Percentiles rank a stretch among this genome's conserved stretches.
phyloP scores from a whole-genome alignment of 2,329 filamentous ascomycete genomes.

The Penicillium frequentans region DNA sequence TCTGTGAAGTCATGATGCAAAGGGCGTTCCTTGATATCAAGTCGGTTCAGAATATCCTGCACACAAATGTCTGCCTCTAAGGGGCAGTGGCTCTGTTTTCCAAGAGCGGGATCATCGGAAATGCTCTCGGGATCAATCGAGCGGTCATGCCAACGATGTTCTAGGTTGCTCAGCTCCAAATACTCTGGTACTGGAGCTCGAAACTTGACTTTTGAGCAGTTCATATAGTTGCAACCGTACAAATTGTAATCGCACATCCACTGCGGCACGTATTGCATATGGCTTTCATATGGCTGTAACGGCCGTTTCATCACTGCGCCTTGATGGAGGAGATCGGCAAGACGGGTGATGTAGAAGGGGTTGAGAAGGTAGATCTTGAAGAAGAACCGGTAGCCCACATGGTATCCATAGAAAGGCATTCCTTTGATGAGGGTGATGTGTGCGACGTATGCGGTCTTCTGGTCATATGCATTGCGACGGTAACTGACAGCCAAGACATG shows the following conservation, averaged over 20 bases:
- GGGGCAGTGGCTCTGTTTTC: slow-evolving; percentile 80
- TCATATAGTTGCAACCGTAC: slow-evolving; percentile 87
- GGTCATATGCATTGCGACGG: slow-evolving; percentile 70
- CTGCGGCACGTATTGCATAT: slow-evolving; percentile 87
- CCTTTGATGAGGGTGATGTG: slow-evolving; percentile 91
- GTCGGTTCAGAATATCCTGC: slow-evolving; percentile 82
- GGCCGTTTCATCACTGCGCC: slow-evolving; percentile 80
- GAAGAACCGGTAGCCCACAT: slow-evolving; percentile 87
- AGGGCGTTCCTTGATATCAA: slow-evolving; percentile 69
- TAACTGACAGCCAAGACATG: slow-evolving; percentile 86
- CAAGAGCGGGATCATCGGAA: slow-evolving; percentile 63
- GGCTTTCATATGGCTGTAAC: slow-evolving; percentile 92
- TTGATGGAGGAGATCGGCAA: slow-evolving; percentile 83
- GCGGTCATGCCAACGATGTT: slow-evolving; percentile 77
- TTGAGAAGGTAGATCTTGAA: slow-evolving; percentile 95
- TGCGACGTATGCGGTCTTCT: slow-evolving; percentile 74
- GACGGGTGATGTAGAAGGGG: slow-evolving; percentile 78
- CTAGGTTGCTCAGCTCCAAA: slow-evolving; percentile 59
- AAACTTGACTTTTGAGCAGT: slow-evolving; percentile 70
- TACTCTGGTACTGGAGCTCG: slow-evolving; percentile 72
- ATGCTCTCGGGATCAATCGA: slow-evolving; percentile 64
- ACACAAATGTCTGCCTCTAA: slow-evolving; percentile 89
- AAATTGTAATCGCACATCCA: slow-evolving; percentile 99
- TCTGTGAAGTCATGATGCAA: slow-evolving; percentile 89
- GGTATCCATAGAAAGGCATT: slow-evolving; percentile 91